Conservation (phyloP, 495 filamentous ascomycete species). For the Choiromyces venosus region DNA sequence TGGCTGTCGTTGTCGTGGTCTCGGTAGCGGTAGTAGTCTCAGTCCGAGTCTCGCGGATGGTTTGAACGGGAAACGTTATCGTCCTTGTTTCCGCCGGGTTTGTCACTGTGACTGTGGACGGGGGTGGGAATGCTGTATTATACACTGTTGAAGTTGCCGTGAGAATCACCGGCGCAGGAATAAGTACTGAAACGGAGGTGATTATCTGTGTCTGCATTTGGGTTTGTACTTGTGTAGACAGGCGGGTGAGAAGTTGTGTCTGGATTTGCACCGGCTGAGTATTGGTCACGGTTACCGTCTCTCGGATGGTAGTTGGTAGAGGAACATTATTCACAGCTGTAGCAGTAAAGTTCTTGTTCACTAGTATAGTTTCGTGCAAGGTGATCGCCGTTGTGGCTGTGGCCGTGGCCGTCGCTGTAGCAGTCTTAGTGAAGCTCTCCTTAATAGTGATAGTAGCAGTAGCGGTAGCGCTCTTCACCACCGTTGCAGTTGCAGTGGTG, state of each 20-base stretch:
- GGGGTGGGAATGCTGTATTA: not conserved
- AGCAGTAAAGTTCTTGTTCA: not conserved
- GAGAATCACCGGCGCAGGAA: not conserved
- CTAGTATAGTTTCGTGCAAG: not conserved
- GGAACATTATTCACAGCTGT: not conserved
- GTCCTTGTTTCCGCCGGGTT: not conserved
- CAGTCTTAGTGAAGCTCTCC: constrained; percentile 9
- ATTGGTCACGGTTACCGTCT: not conserved
- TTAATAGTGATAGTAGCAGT: constrained; percentile 30
- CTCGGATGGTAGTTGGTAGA: not conserved
- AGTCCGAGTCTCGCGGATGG: not conserved
- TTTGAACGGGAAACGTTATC: not conserved
- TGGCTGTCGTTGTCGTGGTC: not conserved
- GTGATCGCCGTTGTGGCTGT: constrained; percentile 1
- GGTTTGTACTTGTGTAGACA: not conserved
- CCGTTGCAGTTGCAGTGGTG: constrained; percentile 10
- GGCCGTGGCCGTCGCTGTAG: constrained; percentile 11
- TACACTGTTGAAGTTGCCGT: not conserved
- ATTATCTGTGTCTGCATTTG: constrained; percentile 1
- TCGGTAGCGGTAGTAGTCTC: constrained; percentile 3
- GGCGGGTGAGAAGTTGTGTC: not conserved
- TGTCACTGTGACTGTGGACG: not conserved
- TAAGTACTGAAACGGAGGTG: constrained; percentile 1
- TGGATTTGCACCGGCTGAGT: not conserved
- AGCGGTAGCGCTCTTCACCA: constrained; percentile 7